Conservation (phyloP, 2,329 filamentous ascomycete species). For the Arthrocladium fulminans region DNA sequence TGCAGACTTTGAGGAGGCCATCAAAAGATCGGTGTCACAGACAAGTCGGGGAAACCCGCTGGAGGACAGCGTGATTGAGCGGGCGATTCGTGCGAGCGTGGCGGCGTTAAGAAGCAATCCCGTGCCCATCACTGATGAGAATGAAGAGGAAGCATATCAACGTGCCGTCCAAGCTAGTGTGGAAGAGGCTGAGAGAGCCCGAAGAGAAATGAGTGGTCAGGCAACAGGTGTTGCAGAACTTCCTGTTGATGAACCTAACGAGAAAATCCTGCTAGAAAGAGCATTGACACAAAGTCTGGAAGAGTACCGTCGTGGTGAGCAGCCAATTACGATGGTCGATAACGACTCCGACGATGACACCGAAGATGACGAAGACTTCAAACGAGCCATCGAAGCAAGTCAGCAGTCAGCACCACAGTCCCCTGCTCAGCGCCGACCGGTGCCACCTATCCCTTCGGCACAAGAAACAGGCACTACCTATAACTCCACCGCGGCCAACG, state of each 20-base stretch:
- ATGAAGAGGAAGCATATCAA: constrained; percentile 27
- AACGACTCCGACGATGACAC: constrained; percentile 24
- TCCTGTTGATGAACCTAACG: constrained; percentile 27
- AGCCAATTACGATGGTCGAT: constrained; percentile 11
- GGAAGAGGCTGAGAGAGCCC: constrained; percentile 16
- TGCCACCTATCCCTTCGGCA: constrained; percentile 1
- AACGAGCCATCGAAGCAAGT: constrained; percentile 30
- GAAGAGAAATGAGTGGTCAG: constrained; percentile 11
- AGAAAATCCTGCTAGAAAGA: constrained; percentile 30
- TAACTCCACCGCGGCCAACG: neutral
- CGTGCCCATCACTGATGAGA: constrained; percentile 11
- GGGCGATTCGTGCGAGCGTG: constrained; percentile 65
- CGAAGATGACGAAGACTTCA: constrained; percentile 30
- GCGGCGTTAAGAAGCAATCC: constrained; percentile 41
- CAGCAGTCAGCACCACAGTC: neutral
- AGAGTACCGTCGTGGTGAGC: constrained; percentile 23
- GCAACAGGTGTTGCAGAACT: neutral
- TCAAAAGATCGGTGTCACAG: constrained; percentile 57
- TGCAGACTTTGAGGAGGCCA: constrained; percentile 62
- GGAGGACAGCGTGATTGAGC: constrained; percentile 63
- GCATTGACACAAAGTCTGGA: constrained; percentile 37
- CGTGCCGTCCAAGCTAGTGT: constrained; percentile 24
- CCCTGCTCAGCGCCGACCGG: neutral
- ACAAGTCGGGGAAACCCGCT: constrained; percentile 60
- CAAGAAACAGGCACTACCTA: neutral